Base-by-base conservation (phyloP, 2,329 filamentous ascomycete species). In the Stagonosporopsis tanaceti region DNA sequence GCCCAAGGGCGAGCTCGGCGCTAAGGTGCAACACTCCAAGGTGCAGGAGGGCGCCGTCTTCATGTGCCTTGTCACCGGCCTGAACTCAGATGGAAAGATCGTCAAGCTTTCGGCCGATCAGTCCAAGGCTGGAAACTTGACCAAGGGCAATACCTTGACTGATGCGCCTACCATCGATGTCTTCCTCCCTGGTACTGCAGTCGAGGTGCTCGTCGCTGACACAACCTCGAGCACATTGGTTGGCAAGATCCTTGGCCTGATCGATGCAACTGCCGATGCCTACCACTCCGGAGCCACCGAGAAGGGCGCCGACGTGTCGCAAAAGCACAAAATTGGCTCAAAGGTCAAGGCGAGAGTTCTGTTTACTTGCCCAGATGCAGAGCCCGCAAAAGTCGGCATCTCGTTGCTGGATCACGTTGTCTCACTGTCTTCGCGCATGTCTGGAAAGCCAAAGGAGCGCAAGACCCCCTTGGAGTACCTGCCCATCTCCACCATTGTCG, bases 141-240 rank as follows among this genome's bases (percentile, higher is more conserved):
- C 86, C 69, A 87, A 87, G 67, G 77, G 87, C 44, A 86, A 87
- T 70, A 85, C 84, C 55, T 83, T 96, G 3, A 84, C 83, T 28
- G 88, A 91, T 38, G 93, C 93, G 0, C 92, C 92, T 8, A 96
- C 91, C 0, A 90, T 99, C 71, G 92, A 93, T 74, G 86, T 91
- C 6, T 97, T 96, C 77, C 84, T 97, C 6, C 95, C 96, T 1
- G 96, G 95, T 64, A 95, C 92, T n/a, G 88, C 89, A 6, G 92
- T 93, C 34, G 93, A 97, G 66, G 82, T 97, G 11, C 82, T 98
- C 46, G 79, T 99, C 35, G 89, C 91, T 2, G 90, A 95, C 44
- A 86, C 90, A 14, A 87, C 88, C 11, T 77, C 84, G 12, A 87
- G 85, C 62, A 95, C 95, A n/a, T 78, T 99, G 57, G 82, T 85